A percentile compares a stretch with the other conserved stretches of the same genome.
These are phyloP conservation scores for Ceratocystiopsis minuta DNA, from an alignment of 2,329 filamentous ascomycete species.

Conservation along the genomic window DNA sequence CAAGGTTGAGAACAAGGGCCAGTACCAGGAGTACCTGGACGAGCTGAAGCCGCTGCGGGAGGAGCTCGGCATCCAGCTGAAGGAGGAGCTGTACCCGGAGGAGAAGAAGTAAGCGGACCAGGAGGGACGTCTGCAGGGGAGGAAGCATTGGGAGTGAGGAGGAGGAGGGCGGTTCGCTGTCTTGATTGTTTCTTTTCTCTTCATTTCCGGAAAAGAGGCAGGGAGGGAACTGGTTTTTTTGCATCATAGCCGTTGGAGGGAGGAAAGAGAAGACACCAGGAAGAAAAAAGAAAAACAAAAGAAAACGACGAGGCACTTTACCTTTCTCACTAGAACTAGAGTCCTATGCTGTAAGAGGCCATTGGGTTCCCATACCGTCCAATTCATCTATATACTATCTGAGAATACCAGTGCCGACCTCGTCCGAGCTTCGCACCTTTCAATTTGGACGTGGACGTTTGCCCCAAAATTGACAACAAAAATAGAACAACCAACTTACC, in stretches of 20 bases:
- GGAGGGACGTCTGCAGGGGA: not conserved
- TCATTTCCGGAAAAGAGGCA: too few species aligned
- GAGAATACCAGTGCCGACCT: too few species aligned
- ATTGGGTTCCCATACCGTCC: too few species aligned
- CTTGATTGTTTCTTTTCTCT: too few species aligned
- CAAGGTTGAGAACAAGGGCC: conserved; percentile 96
- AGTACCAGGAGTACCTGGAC: conserved; percentile 91
- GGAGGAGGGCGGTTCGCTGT: too few species aligned
- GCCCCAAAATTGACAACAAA: too few species aligned
- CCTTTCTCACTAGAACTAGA: not conserved
- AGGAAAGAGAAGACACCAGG: not conserved
- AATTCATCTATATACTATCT: too few species aligned
- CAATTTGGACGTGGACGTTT: too few species aligned
- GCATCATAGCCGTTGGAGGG: not conserved
- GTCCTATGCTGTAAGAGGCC: not conserved
- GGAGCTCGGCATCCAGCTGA: conserved; percentile 80
- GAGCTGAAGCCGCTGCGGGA: conserved; percentile 85
- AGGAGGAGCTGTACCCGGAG: conserved; percentile 75
- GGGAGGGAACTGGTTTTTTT: too few species aligned
- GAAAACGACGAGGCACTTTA: not conserved
- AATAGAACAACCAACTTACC: too few species aligned
- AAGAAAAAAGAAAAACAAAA: not conserved
- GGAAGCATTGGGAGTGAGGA: not conserved
- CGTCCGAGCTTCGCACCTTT: too few species aligned
- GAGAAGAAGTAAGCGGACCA: conserved; percentile 6